A percentile compares a stretch with the other conserved stretches of the same genome.
These are phyloP conservation scores for Parathielavia hyrcaniae DNA, from an alignment of 495 filamentous ascomycete genomes.

Conservation along the genomic window DNA sequence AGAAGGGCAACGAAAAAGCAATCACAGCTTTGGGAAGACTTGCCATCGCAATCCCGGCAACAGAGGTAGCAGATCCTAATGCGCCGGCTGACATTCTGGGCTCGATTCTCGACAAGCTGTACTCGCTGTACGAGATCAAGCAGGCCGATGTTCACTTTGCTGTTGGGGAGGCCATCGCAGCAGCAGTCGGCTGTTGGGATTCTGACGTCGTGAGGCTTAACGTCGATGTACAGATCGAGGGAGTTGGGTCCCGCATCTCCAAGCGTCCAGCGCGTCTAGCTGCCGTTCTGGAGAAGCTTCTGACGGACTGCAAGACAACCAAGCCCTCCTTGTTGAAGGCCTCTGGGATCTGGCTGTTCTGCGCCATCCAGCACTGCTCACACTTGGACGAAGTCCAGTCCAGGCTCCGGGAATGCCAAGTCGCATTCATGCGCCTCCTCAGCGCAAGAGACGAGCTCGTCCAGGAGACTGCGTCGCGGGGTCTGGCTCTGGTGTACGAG, in stretches of 20 bases:
- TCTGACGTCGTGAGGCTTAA: constrained; percentile 47
- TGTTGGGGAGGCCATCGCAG: constrained; percentile 77
- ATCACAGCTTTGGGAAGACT: constrained; percentile 68
- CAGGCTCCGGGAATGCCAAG: constrained; percentile 71
- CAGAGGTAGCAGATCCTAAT: constrained; percentile 11
- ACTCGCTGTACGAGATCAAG: constrained; percentile 70
- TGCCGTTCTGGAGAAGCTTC: constrained; percentile 57
- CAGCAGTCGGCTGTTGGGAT: constrained; percentile 72
- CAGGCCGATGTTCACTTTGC: constrained; percentile 83
- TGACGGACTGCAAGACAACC: constrained; percentile 66
- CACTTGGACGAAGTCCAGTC: constrained; percentile 62
- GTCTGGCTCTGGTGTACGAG: constrained; percentile 84
- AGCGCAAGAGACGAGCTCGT: constrained; percentile 85
- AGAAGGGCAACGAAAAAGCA: constrained; percentile 72
- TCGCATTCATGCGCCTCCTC: constrained; percentile 79
- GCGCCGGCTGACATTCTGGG: constrained; percentile 26
- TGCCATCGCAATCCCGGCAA: constrained; percentile 44
- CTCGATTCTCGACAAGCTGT: constrained; percentile 56
- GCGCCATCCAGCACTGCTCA: constrained; percentile 86
- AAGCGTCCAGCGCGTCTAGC: constrained; percentile 47
- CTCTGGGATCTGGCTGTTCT: constrained; percentile 87
- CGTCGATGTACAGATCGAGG: constrained; percentile 40
- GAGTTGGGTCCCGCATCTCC: constrained; percentile 26
- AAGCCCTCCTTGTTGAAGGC: constrained; percentile 86
- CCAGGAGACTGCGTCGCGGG: constrained; percentile 89